Percentiles rank a stretch among this genome's conserved stretches.
Conservation (phyloP, 2,329 filamentous ascomycete genomes). For the Aschersonia sp. region DNA sequence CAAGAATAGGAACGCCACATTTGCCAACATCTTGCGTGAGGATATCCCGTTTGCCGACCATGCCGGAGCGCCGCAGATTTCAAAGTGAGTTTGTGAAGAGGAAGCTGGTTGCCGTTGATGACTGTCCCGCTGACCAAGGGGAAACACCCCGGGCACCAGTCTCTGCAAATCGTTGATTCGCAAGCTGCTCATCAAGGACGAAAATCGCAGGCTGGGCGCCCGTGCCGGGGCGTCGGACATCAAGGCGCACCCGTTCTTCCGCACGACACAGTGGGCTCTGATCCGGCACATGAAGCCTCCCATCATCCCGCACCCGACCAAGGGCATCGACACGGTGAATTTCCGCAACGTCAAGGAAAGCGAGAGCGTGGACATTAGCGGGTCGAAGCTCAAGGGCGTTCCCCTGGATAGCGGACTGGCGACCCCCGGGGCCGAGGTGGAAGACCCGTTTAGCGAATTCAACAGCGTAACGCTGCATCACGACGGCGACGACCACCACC, state of each 20-base stretch:
- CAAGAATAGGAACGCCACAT: slow-evolving; percentile 95
- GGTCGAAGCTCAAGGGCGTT: slow-evolving; percentile 57
- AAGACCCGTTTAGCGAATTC: slow-evolving; percentile 95
- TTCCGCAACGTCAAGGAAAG: slow-evolving; percentile 98
- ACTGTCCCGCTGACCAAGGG: too few relatives aligned
- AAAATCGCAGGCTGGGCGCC: slow-evolving; percentile 82
- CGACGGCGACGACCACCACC: slow-evolving; percentile 63
- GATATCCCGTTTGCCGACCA: slow-evolving; percentile 94
- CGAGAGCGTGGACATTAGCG: slow-evolving; percentile 76
- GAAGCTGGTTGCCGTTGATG: too few relatives aligned
- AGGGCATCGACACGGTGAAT: slow-evolving; percentile 86
- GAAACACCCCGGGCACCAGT: slow-evolving; percentile 27
- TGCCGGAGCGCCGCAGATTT: slow-evolving; percentile 67
- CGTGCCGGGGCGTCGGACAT: slow-evolving; percentile 93
- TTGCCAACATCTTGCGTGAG: slow-evolving; percentile 90
- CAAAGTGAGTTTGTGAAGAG: slow-evolving; percentile 53
- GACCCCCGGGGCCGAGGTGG: slow-evolving; percentile 68
- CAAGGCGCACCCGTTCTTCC: slow-evolving; percentile 92
- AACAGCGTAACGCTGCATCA: slow-evolving; percentile 97
- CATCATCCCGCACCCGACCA: slow-evolving; percentile 83
- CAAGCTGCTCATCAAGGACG: slow-evolving; percentile 95
- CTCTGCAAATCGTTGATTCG: slow-evolving; percentile 93
- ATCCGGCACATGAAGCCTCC: slow-evolving; percentile 96
- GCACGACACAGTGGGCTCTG: slow-evolving; percentile 88
- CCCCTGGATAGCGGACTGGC: slow-evolving; percentile 73